Base-by-base conservation (phyloP, 1,284 basidiomycete genomes). In the Agaricales sp. region DNA sequence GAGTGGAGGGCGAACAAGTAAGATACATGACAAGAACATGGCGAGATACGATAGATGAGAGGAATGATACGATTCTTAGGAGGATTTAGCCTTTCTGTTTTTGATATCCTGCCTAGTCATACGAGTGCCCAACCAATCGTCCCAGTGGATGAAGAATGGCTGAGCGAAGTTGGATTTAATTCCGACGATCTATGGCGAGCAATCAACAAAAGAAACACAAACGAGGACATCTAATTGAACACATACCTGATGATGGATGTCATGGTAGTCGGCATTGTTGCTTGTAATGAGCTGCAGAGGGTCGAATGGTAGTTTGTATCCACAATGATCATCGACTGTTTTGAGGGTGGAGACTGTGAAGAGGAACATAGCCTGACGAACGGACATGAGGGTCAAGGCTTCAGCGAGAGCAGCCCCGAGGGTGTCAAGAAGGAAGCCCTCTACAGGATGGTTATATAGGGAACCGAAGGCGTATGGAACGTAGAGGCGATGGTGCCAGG, bases 241-340 rank as follows among this genome's bases (percentile, higher is more conserved):
- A 63, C 70, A 26, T 56, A 84, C 86, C 75, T 92, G 89, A 66
- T 98, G 95, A 63, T 99, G 95, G 53, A 99, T 96, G 65, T 98
- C 95, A 65, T 98, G 95, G 65, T 97, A 99, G 64, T 96, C 92
- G 2, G 93, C 89, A 61, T 92, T 96, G 65, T 99, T 99, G n/a
- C 77, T 73, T 53, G 87, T 91, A 50, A 97, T 59, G 57, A 91
- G 61, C 64, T 98, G 94, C 44, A 94, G 70, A 1, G 90, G 90
- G 61, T 96, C 94, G 67, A 85, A 92, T 48, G 92, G 92, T 19
- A 98, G 68, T 21, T 67, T 74, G 63, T 96, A 97, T 1, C 95
- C 95, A 55, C 94, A 97, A 65, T 99, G 95, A 63, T 99, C 96
- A 58, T 97, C 93, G 43, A 99, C 92, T 1, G 95, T 98, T 73